Base-by-base conservation (phyloP, 2,329 filamentous ascomycete genomes). In the Phialophora tarda region DNA sequence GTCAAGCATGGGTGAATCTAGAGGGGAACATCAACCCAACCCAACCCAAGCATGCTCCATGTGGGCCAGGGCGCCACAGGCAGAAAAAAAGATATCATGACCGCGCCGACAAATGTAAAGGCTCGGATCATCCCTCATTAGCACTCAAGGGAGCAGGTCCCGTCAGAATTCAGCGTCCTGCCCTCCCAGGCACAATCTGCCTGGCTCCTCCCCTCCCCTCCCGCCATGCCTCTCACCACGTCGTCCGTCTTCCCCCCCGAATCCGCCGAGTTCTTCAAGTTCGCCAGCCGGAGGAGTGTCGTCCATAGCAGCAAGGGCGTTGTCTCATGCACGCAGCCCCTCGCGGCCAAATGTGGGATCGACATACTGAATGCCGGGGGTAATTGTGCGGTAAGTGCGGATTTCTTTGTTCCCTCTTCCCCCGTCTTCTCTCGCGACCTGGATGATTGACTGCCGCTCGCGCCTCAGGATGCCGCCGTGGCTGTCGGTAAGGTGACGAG, bases 251-350 rank as follows among this genome's bases (percentile, higher is more conserved):
- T 84, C 69, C 80, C 84, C 30, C 78, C 80, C 61, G 73, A 74
- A 24, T 79, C 84, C 53, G 79, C 82, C 7, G 78, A 82, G 32
- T 77, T 76, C 61, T 81, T 84, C 68, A 84, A 86, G 68, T 94
- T 92, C 75, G 79, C 91, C 8, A 96, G 92, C 73, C 87, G 94
- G 41, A 85, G 95, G 69, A 97, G 94, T 73, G 93, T 96, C 10
- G 91, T 98, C 14, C 93, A 98, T 77, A 96, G 92, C 77, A 93
- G 91, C 5, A 90, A 93, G 74, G 94, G 92, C 54, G 97, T 98
- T 65, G 91, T 98, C 56, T 86, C 93, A 7, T 96, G 91, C 76
- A 91, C 92, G 1, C 94, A 98, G 77, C 93, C 95, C 11, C 83
- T 98, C 63, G 95, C 95, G 4, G 90, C 91, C 26, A 91, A 91